Evolutionary conservation across 1,284 basidiomycete species (phyloP).

Genomic region (Leccinum subspadiceum): DNA sequence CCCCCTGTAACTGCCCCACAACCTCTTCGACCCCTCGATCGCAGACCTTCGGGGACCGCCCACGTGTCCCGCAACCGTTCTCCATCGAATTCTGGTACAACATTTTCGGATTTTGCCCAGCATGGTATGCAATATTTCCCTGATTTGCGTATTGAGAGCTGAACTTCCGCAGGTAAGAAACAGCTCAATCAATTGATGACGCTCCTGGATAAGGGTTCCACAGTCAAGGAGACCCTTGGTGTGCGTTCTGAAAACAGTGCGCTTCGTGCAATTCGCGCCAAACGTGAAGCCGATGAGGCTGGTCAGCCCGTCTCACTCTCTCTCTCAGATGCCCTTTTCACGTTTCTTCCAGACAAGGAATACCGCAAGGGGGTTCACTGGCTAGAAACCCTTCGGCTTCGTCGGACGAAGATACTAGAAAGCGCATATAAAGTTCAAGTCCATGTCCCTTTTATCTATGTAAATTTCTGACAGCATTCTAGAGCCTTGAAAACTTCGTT

Average conservation of each 20-base stretch:
- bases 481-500: conserved; percentile 82
- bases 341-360: conserved; percentile 69
- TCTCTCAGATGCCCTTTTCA: background rate
- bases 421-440: conserved; percentile 69
- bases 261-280: conserved; percentile 73
- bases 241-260: conserved; percentile 61
- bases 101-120: conserved; percentile 74
- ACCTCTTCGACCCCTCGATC: conserved; percentile 67
- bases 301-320: conserved; percentile 43
- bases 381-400: conserved; percentile 87
- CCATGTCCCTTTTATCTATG: conserved; percentile 10
- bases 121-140: conserved; percentile 48
- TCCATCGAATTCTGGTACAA: conserved; percentile 64
- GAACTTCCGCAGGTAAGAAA: conserved; percentile 56
- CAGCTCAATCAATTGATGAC: conserved; percentile 76
- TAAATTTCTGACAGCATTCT: conserved; percentile 13
- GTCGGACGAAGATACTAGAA: conserved; percentile 79
- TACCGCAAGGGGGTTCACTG: conserved; percentile 92
- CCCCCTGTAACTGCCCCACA: conserved; percentile 63
- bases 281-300: conserved; percentile 90
- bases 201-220: conserved; percentile 69
- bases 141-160: conserved; percentile 2
- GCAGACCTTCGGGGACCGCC: conserved; percentile 65
- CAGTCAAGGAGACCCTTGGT: conserved; percentile 55
- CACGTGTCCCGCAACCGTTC: conserved; percentile 60